A percentile compares a stretch with the other conserved stretches of the same genome.
Conservation (phyloP, 2,329 filamentous ascomycete genomes). For the Hirsutella minnesotensis region DNA sequence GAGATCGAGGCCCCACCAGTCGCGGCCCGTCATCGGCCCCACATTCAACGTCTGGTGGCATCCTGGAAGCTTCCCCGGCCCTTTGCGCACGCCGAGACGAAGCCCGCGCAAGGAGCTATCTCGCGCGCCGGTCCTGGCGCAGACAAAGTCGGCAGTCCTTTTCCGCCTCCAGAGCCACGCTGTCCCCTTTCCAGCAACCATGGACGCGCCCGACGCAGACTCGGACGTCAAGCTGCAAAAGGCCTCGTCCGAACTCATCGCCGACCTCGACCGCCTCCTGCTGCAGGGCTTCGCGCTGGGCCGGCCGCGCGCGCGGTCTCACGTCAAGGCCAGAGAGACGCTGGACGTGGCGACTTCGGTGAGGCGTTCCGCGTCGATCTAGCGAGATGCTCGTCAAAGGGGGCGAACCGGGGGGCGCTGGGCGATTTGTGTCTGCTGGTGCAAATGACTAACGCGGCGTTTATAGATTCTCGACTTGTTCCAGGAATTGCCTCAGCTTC, state of each 20-base stretch:
- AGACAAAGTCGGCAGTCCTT: too few species aligned
- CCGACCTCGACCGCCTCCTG: slow-evolving; percentile 44
- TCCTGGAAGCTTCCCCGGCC: too few species aligned
- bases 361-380: slow-evolving; percentile 6
- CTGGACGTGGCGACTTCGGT: slow-evolving; percentile 35
- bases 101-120: too few species aligned
- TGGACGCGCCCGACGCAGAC: slow-evolving; percentile 51
- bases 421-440: too few species aligned
- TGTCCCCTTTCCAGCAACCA: too few species aligned
- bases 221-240: slow-evolving; percentile 51
- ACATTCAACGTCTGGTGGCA: too few species aligned
- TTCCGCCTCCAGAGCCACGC: neutral
- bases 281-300: slow-evolving; percentile 37
- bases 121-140: too few species aligned
- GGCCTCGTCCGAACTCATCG: slow-evolving; percentile 45
- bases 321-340: slow-evolving; percentile 38
- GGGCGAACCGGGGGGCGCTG: neutral
- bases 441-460: neutral
- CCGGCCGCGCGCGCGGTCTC: slow-evolving; percentile 33
- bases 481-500: slow-evolving; percentile 86
- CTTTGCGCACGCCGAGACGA: too few species aligned
- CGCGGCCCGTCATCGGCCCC: too few species aligned
- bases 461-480: slow-evolving; percentile 62
- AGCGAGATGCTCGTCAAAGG: neutral
- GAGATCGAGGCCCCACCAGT: too few species aligned